These are phyloP conservation scores for Pinus taeda DNA, from an alignment of 75 land plant genomes.

Conservation along the genomic window DNA sequence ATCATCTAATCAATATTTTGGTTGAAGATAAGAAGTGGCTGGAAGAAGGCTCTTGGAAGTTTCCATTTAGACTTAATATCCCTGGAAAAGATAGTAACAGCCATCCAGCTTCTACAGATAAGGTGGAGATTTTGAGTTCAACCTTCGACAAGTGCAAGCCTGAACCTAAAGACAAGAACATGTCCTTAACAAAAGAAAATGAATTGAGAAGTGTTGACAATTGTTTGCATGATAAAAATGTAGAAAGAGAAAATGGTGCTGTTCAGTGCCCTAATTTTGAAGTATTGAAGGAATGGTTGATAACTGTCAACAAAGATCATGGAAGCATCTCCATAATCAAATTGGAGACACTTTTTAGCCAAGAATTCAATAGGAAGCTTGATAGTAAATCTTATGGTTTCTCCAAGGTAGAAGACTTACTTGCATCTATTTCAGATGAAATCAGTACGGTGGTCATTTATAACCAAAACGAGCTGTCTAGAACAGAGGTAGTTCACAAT, in stretches of 20 bases:
- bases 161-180: background rate
- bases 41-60: conserved; percentile 25
- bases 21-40: conserved; percentile 62
- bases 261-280: conserved; percentile 3
- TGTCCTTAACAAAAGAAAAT: background rate
- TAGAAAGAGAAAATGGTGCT: background rate
- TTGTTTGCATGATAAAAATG: background rate
- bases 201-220: background rate
- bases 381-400: background rate
- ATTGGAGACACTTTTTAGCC: conserved; percentile 11
- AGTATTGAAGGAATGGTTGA: conserved; percentile 15
- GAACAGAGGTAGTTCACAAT: too few species aligned
- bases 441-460: too few species aligned
- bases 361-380: conserved; percentile 10
- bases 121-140: conserved; percentile 30
- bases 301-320: background rate
- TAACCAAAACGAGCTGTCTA: too few species aligned
- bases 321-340: conserved; percentile 1
- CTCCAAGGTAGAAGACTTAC: too few species aligned
- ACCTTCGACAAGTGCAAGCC: conserved; percentile 12
- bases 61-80: conserved; percentile 32
- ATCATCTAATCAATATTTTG: conserved; percentile 31
- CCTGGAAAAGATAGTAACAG: background rate
- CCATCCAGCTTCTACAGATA: background rate
- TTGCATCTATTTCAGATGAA: too few species aligned